These are phyloP conservation scores for Termitomyces sp. DNA, from an alignment of 768 basidiomycete species.

Conservation along the genomic window DNA sequence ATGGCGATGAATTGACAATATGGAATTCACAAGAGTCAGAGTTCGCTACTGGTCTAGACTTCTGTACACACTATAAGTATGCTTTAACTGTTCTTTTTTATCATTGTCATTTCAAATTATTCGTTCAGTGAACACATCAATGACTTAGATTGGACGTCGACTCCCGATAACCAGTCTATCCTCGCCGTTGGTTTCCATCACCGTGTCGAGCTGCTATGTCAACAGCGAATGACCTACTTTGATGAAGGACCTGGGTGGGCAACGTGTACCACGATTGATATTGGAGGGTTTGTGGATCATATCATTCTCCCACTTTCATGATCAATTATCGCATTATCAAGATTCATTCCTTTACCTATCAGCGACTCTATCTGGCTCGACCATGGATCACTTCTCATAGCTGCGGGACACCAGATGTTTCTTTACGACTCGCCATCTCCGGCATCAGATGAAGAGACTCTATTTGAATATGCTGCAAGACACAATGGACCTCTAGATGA, in stretches of 20 bases:
- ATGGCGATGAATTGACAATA: conserved; percentile 80
- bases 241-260: conserved; percentile 79
- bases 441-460: conserved; percentile 31
- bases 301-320: not conserved
- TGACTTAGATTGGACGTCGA: conserved; percentile 92
- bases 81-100: conserved; percentile 8
- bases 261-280: conserved; percentile 61
- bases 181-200: conserved; percentile 83
- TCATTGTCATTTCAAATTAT: not conserved
- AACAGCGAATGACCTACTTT: conserved; percentile 90
- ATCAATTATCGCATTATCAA: conserved; percentile 21
- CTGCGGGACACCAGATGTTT: conserved; percentile 77
- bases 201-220: conserved; percentile 81
- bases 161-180: conserved; percentile 84
- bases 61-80: conserved; percentile 55
- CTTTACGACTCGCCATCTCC: conserved; percentile 54
- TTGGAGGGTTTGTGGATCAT: conserved; percentile 49
- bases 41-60: conserved; percentile 88
- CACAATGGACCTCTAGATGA: conserved; percentile 85
- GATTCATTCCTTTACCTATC: conserved; percentile 74
- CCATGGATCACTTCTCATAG: conserved; percentile 76
- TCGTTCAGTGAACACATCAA: conserved; percentile 50
- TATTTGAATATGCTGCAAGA: conserved; percentile 79
- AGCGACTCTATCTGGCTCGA: conserved; percentile 90
- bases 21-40: conserved; percentile 97